Evolutionary conservation across 345 rosid species (phyloP).

Genomic region (Dipteronia sinensis): DNA sequence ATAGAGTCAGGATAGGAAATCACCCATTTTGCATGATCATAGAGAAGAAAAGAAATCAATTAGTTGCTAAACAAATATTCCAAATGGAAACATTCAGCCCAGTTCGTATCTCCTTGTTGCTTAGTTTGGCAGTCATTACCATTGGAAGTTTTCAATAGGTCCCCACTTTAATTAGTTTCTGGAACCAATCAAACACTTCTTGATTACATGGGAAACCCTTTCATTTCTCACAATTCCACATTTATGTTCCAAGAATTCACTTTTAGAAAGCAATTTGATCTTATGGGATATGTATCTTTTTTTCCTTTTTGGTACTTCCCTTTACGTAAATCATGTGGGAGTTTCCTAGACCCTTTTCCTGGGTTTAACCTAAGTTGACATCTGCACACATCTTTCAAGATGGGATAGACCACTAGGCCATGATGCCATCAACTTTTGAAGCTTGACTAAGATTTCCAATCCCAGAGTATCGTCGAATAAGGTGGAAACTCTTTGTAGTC

Average conservation of each 20-base stretch:
- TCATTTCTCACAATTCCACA: background rate
- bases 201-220: background rate
- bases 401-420: background rate
- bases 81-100: background rate
- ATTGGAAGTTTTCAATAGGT: background rate
- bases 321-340: background rate
- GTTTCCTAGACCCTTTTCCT: background rate
- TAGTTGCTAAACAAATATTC: background rate
- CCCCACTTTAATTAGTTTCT: background rate
- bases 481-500: no score
- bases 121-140: slow-evolving; percentile 11
- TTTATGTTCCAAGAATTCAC: no score
- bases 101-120: background rate
- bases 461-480: background rate
- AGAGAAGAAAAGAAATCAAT: background rate
- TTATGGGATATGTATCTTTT: no score
- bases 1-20: slow-evolving; percentile 9
- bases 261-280: no score
- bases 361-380: background rate
- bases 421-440: background rate
- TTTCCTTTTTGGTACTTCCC: background rate
- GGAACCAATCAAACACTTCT: background rate
- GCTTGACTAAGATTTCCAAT: background rate
- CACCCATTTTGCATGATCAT: background rate
- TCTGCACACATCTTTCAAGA: background rate